Base-by-base conservation (phyloP, 345 rosid genomes). In the Eucalyptus viminalis region DNA sequence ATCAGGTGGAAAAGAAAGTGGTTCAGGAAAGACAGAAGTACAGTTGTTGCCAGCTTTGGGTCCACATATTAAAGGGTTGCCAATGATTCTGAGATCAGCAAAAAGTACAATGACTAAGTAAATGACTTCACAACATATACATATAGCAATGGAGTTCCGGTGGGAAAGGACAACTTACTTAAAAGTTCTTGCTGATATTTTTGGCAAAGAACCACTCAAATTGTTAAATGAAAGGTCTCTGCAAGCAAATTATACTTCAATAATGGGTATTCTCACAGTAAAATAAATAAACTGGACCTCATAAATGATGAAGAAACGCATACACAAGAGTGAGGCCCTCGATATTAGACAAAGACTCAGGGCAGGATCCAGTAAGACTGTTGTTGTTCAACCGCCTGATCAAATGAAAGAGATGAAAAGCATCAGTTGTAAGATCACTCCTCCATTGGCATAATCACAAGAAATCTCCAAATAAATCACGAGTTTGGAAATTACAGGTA, bases 221-320 rank as follows among this genome's bases (percentile, higher is more conserved):
- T 98, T 98, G 94, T 98, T 98, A 90, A 92, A 98, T 22, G 99
- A 96, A 86, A 98, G 94, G 92, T 98, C 99, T 80, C 99, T 98
- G 89, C 93, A 93, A 87, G 49, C 65, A 88, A 87, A 88, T 67
- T 72, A 69, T 14, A 51, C 81, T 86, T 85, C 37, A 72, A 86
- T 54, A 9, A 89, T 67, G 67, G 19, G 60, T 25, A 10, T 27
- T 10, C 86, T 49, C 43, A 8, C 51, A 3, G 21, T 34, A 85
- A 89, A 86, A 27, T 47, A 86, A 40, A 34, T 53, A 53, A 86
- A 14, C 69, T 21, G 24, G 44, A 29, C n/a, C 29, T 7, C 56
- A 6, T 34, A 34, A n/a, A 40, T 2, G 16, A 86, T 86, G 88
- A 87, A 65, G 60, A 89, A 90, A 91, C 62, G 91, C 95, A 56